Base-by-base conservation (phyloP, 2,329 filamentous ascomycete genomes). In the Pseudopyricularia javanii region DNA sequence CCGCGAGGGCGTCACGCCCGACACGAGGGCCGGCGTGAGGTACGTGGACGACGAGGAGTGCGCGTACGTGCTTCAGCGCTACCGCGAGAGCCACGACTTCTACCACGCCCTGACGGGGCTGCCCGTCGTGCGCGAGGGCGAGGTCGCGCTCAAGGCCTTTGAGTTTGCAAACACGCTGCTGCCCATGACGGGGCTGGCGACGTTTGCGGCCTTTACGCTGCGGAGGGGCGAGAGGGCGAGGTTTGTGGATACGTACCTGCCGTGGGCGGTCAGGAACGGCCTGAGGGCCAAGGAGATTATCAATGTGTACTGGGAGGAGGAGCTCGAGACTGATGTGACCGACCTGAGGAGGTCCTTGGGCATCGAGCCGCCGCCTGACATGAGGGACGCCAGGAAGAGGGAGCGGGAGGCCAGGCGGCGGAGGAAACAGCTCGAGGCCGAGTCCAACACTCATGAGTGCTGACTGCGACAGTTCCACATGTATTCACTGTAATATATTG, bases 21-120 rank as follows among this genome's bases (percentile, higher is more conserved):
- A 98, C 67, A 95, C 91, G 7, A 82, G 93, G 47, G 75, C 85
- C 40, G 66, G 69, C 2, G 93, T 98, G 40, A 82, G 87, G 51
- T 97, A 95, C 71, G 90, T 98, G 56, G 91, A 97, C 67, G 85
- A 97, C 64, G 84, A 86, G 60, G 93, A 98, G 70, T 95, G 91
- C 66, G 93, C 93, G 34, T 98, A 97, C 71, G 93, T 97, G 17
- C 94, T 98, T 87, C 93, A 97, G 73, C 82, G 93, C 52, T 98
- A 98, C 69, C 83, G 93, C 56, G 93, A 98, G 70, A 95, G 87
- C 59, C 93, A 98, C 68, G 93, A 98, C 67, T 96, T 98, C 69
- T 96, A 94, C 71, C 93, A 98, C 68, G 91, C 93, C 0, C 74
- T 98, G 51, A 95, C 91, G 0, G 91, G 91, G 0, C 70, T 98